phyloP scores from a whole-genome alignment of 768 basidiomycete species.

The Termitomyces sp. region DNA sequence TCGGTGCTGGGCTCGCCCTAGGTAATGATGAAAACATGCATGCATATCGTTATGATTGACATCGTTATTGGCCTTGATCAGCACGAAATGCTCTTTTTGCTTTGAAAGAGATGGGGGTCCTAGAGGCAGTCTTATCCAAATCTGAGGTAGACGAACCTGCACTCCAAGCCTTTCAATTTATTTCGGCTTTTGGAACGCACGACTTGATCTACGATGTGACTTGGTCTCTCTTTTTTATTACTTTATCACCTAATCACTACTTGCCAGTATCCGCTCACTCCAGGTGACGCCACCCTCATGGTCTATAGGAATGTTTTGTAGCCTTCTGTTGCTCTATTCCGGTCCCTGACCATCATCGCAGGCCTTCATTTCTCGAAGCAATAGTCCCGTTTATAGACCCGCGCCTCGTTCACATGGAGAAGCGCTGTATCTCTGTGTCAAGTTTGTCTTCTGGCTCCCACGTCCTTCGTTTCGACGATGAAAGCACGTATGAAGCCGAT shows the following conservation, averaged over 20 bases:
- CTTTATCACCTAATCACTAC: neutral
- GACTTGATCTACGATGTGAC: conserved; percentile 44
- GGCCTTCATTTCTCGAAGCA: conserved; percentile 49
- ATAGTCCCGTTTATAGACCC: conserved; percentile 40
- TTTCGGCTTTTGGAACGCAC: conserved; percentile 39
- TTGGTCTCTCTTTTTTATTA: neutral
- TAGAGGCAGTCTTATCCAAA: conserved; percentile 38
- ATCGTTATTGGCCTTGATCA: conserved; percentile 14
- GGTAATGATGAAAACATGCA: conserved; percentile 24
- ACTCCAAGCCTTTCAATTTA: conserved; percentile 32
- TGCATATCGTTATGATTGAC: neutral
- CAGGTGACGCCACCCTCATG: conserved; percentile 35
- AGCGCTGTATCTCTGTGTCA: conserved; percentile 39
- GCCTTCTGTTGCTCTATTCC: neutral
- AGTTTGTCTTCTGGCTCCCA: conserved; percentile 22
- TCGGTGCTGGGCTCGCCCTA: conserved; percentile 55
- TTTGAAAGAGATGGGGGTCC: conserved; percentile 39
- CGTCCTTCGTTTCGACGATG: conserved; percentile 45
- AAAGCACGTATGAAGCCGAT: conserved; percentile 41
- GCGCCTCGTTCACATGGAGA: conserved; percentile 42
- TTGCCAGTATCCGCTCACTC: conserved; percentile 27
- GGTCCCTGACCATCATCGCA: conserved; percentile 15
- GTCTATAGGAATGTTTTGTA: conserved; percentile 33
- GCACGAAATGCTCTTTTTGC: conserved; percentile 50
- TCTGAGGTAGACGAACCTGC: conserved; percentile 30